These are phyloP conservation scores for Epichloe brachyelytri DNA, from an alignment of 2,329 filamentous ascomycete genomes.

Conservation along the genomic window DNA sequence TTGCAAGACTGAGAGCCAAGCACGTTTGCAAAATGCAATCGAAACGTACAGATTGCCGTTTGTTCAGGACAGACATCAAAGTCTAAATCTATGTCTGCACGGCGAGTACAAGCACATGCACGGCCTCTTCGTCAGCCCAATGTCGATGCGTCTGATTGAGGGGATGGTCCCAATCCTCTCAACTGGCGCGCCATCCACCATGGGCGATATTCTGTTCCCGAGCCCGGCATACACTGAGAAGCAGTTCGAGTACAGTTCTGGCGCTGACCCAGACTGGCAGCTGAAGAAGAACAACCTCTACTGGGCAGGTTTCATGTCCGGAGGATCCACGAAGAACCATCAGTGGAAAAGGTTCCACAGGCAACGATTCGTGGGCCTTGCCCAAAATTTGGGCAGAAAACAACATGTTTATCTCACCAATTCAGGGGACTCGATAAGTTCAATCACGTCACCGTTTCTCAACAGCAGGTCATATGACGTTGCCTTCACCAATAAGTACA, in stretches of 20 bases:
- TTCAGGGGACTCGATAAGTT: too few species aligned
- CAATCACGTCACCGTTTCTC: conserved; percentile 7
- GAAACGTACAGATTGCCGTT: not conserved
- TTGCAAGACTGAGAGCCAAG: not conserved
- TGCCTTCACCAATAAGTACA: conserved; percentile 31
- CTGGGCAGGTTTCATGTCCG: conserved; percentile 45
- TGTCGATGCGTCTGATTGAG: conserved; percentile 27
- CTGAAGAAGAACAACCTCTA: conserved; percentile 38
- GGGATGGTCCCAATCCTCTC: conserved; percentile 34
- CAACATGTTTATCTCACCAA: not conserved
- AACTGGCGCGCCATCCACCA: conserved; percentile 29
- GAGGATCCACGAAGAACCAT: conserved; percentile 24
- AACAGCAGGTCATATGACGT: conserved; percentile 28
- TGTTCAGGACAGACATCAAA: not conserved
- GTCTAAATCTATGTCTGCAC: conserved; percentile 30
- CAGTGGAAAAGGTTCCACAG: conserved; percentile 33
- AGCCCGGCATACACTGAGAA: conserved; percentile 34
- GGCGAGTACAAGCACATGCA: conserved; percentile 29
- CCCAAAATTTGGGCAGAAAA: conserved; percentile 17
- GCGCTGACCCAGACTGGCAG: conserved; percentile 32
- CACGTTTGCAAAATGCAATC: too few species aligned
- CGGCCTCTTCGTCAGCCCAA: conserved; percentile 31
- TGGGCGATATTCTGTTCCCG: conserved; percentile 39
- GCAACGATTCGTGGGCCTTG: conserved; percentile 29
- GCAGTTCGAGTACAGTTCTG: conserved; percentile 27